Percentiles rank a stretch among this genome's conserved stretches.
Conservation (phyloP, 1,284 basidiomycete species). For the Trichosporon inkin region DNA sequence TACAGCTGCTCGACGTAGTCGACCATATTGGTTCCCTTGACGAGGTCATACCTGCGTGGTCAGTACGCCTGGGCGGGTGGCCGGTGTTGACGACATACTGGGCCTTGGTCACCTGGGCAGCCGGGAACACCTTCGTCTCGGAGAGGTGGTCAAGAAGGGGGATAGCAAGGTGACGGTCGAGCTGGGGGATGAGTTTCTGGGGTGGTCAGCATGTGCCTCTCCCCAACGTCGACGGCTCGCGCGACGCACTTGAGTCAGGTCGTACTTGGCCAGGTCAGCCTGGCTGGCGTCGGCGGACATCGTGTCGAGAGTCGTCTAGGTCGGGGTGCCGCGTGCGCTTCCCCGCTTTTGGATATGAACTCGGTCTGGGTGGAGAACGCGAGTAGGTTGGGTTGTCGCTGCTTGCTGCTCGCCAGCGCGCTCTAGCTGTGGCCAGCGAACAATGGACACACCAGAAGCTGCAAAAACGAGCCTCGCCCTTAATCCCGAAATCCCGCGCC, state of each 20-base stretch:
- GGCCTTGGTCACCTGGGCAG: constrained; percentile 45
- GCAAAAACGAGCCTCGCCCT: constrained; percentile 13
- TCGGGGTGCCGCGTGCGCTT: constrained; percentile 9
- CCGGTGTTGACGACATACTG: constrained; percentile 36
- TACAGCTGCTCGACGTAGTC: constrained; percentile 80
- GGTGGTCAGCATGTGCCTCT: constrained; percentile 13
- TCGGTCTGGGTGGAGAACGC: constrained; percentile 19
- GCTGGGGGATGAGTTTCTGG: constrained; percentile 84
- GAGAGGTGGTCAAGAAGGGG: constrained; percentile 84
- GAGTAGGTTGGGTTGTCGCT: constrained; percentile 13
- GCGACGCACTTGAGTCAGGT: constrained; percentile 60
- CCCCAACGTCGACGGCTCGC: neutral
- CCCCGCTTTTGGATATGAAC: constrained; percentile 6
- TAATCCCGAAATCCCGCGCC: constrained; percentile 14
- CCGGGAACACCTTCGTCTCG: constrained; percentile 49
- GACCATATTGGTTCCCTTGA: constrained; percentile 94
- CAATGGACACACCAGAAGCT: neutral
- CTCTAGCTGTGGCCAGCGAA: constrained; percentile 3
- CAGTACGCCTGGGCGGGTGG: constrained; percentile 2
- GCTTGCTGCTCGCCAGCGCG: constrained; percentile 7
- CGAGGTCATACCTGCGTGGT: constrained; percentile 72
- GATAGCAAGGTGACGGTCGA: constrained; percentile 91
- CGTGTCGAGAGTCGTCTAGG: constrained; percentile 4
- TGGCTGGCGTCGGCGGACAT: constrained; percentile 7
- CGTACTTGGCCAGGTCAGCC: constrained; percentile 69